phyloP scores from a whole-genome alignment of 176 grass and related monocot species.

The Saccharum spontaneum region DNA sequence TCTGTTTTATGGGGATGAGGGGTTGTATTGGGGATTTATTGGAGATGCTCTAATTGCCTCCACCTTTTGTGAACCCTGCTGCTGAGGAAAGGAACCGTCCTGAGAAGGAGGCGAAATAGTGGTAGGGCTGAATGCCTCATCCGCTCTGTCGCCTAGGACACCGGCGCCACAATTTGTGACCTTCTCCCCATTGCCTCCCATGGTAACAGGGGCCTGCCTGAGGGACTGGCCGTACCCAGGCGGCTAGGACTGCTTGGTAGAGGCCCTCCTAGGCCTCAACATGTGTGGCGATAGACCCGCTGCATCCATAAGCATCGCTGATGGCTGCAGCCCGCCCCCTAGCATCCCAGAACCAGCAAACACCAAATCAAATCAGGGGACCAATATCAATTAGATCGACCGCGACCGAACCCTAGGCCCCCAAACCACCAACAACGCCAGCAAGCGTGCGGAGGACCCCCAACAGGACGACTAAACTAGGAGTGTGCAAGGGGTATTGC shows the following conservation, averaged over 20 bases:
- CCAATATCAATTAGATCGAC: background rate
- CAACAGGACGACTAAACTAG: background rate
- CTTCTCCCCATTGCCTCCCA: background rate
- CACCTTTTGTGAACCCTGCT: background rate
- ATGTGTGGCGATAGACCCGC: background rate
- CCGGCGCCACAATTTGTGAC: background rate
- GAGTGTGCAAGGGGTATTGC: background rate
- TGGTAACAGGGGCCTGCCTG: too few species aligned
- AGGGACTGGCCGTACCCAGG: too few species aligned
- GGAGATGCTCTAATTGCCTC: background rate
- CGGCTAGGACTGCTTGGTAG: too few species aligned
- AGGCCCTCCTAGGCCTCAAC: too few species aligned
- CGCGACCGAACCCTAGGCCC: background rate
- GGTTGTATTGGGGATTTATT: too few species aligned
- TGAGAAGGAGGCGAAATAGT: background rate
- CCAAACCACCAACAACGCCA: background rate
- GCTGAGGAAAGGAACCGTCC: background rate
- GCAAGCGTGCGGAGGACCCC: background rate
- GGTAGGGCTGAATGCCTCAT: background rate
- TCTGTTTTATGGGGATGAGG: too few species aligned
- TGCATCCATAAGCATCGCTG: background rate
- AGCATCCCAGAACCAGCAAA: slow-evolving; percentile 36
- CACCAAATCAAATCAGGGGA: slow-evolving; percentile 14
- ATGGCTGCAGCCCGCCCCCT: slow-evolving; percentile 24
- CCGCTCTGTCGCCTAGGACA: background rate